phyloP scores from a whole-genome alignment of 768 basidiomycete species.

The Termitomyces eurrhizus region DNA sequence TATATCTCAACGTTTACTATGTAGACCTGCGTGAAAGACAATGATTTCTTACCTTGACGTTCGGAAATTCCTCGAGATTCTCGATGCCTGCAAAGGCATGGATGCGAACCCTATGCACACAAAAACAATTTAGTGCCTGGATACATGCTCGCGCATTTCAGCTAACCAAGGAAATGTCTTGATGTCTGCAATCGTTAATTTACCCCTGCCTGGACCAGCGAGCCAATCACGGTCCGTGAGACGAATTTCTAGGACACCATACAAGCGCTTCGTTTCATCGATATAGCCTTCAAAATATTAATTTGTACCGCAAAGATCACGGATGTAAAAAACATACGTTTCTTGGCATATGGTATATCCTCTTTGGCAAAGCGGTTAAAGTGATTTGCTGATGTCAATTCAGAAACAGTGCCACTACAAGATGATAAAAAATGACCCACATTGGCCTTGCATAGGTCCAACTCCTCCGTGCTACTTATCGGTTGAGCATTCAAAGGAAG shows the following conservation, averaged over 20 bases:
- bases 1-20: background rate
- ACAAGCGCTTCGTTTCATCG: slow-evolving; percentile 81
- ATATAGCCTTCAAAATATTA: slow-evolving; percentile 50
- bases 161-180: slow-evolving; percentile 62
- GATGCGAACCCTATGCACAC: slow-evolving; percentile 45
- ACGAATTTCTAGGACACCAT: slow-evolving; percentile 77
- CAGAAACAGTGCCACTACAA: background rate
- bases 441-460: slow-evolving; percentile 87
- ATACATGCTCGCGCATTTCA: background rate
- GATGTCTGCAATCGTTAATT: slow-evolving; percentile 68
- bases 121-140: background rate
- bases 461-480: slow-evolving; percentile 64
- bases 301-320: slow-evolving; percentile 4
- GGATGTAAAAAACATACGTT: slow-evolving; percentile 35
- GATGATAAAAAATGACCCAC: slow-evolving; percentile 7
- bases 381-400: slow-evolving; percentile 50
- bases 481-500: background rate
- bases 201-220: slow-evolving; percentile 69
- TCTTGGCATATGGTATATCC: slow-evolving; percentile 66
- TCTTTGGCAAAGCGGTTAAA: slow-evolving; percentile 65
- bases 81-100: slow-evolving; percentile 36
- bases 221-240: slow-evolving; percentile 75
- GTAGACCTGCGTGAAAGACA: background rate
- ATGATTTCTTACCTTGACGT: slow-evolving; percentile 19
- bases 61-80: slow-evolving; percentile 19